Conservation (phyloP, 306 rosid species). For the Prinsepia uniflora region DNA sequence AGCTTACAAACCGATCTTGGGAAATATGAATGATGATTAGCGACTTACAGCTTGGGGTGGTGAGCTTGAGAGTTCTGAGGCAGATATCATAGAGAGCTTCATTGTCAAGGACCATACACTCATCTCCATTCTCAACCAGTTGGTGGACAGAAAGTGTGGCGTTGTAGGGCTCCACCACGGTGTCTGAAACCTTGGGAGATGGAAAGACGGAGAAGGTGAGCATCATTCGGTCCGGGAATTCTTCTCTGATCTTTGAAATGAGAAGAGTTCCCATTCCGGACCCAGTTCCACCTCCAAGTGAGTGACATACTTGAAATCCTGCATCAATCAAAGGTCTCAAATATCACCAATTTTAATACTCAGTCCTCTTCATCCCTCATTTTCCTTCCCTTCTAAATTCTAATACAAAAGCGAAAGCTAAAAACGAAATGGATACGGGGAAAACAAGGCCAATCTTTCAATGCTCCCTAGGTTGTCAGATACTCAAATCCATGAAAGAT, state of each 20-base stretch:
- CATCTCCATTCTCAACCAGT: conserved; percentile 67
- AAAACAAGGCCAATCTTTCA: no score
- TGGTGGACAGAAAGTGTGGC: conserved; percentile 82
- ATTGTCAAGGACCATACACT: conserved; percentile 63
- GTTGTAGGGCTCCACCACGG: conserved; percentile 78
- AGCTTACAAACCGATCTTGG: no score
- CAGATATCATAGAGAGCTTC: conserved; percentile 57
- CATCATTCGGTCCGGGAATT: conserved; percentile 71
- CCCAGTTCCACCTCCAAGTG: conserved; percentile 86
- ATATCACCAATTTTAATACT: background rate
- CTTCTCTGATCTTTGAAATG: conserved; percentile 77
- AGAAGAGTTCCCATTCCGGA: conserved; percentile 89
- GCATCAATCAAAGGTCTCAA: background rate
- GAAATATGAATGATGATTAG: background rate
- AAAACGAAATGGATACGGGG: no score
- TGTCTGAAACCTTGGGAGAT: conserved; percentile 68
- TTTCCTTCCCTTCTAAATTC: no score
- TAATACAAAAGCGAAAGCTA: no score
- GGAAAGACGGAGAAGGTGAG: conserved; percentile 72
- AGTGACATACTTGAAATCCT: conserved; percentile 81
- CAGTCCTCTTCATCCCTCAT: background rate
- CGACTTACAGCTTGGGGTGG: conserved; percentile 54
- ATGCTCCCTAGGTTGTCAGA: no score
- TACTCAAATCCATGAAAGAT: no score
- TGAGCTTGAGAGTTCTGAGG: conserved; percentile 52